Percentiles rank a stretch among this genome's conserved stretches.
Conservation (phyloP, 2,329 filamentous ascomycete species). For the Verticillium klebahnii region DNA sequence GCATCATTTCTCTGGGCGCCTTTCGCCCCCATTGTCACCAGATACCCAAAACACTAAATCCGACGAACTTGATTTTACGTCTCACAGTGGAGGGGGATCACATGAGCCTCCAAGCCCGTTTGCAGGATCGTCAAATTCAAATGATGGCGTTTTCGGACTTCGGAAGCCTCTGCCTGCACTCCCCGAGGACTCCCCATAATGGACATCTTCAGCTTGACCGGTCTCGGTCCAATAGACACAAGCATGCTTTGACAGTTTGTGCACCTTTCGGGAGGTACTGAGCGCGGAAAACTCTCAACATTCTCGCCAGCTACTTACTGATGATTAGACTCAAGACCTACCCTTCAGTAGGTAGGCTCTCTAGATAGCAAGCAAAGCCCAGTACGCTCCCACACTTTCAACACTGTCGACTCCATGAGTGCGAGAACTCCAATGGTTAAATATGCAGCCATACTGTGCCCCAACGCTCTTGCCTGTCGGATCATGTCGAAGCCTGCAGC, state of each 20-base stretch:
- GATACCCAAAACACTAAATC: background rate
- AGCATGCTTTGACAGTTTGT: background rate
- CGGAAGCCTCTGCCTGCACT: conserved; percentile 40
- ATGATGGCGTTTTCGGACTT: conserved; percentile 6
- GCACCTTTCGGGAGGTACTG: background rate
- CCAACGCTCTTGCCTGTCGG: background rate
- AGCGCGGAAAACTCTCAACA: background rate
- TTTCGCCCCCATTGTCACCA: background rate
- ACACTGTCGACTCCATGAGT: background rate
- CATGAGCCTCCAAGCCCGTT: background rate
- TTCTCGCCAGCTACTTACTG: background rate
- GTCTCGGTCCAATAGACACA: background rate
- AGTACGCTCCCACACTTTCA: background rate
- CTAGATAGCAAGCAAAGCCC: background rate
- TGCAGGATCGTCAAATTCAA: background rate
- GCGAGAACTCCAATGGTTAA: background rate
- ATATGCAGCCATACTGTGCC: background rate
- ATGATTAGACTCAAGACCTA: background rate
- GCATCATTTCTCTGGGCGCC: background rate
- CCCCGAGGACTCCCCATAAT: conserved; percentile 25
- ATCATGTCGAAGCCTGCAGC: background rate
- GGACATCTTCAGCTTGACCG: background rate
- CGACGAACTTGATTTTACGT: background rate
- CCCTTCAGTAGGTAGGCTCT: background rate
- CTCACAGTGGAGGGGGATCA: background rate